Evolutionary conservation across 331 rosid species (phyloP).

Genomic region (Pyrus hybrid): DNA sequence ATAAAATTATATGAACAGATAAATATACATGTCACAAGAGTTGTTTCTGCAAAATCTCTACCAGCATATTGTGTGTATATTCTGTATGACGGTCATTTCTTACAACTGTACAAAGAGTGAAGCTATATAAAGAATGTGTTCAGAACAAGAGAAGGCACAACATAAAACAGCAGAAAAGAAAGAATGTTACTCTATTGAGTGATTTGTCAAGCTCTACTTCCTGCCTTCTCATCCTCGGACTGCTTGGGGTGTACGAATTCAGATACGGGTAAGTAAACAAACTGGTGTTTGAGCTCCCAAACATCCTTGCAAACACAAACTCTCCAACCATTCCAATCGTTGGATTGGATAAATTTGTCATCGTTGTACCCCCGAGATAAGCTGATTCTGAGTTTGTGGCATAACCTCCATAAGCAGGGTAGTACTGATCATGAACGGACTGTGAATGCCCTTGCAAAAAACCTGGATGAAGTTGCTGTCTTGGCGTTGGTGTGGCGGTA

Average conservation of each 20-base stretch:
- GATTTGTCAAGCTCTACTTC: conserved; percentile 77
- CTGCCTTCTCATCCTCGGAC: conserved; percentile 78
- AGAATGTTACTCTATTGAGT: conserved; percentile 65
- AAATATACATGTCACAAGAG: no score
- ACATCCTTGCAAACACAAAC: conserved; percentile 57
- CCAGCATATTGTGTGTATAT: neutral
- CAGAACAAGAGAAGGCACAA: conserved; percentile 82
- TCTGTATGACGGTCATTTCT: neutral
- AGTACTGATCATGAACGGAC: conserved; percentile 42
- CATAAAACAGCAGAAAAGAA: conserved; percentile 64
- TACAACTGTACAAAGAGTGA: conserved; percentile 13
- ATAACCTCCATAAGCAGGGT: conserved; percentile 45
- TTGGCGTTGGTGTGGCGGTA: conserved; percentile 22
- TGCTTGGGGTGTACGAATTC: conserved; percentile 27
- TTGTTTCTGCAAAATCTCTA: conserved; percentile 6
- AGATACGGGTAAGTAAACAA: conserved; percentile 28
- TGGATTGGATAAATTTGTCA: conserved; percentile 49
- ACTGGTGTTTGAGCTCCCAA: conserved; percentile 46
- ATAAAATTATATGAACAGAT: no score
- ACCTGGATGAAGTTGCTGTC: conserved; percentile 38
- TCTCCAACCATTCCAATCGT: conserved; percentile 72
- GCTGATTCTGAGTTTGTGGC: conserved; percentile 32
- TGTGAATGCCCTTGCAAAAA: conserved; percentile 36
- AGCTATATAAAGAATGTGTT: neutral
- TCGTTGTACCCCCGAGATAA: conserved; percentile 43